Base-by-base conservation (phyloP, 2,329 filamentous ascomycete species). In the Chaetothyriales sp. region DNA sequence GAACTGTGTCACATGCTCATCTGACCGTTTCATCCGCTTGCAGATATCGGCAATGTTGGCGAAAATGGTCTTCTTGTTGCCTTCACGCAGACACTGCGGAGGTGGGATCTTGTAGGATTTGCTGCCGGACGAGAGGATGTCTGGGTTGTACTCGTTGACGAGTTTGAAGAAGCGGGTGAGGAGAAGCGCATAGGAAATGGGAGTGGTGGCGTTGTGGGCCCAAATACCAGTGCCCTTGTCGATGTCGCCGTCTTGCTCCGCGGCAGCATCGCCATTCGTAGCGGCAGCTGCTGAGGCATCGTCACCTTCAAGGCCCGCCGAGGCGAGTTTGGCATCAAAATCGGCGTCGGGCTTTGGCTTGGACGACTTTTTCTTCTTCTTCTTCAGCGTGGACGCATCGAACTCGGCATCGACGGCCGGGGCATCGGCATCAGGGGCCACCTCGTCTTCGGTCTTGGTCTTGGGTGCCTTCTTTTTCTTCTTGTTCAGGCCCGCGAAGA, bases 1-100 rank as follows among this genome's bases (percentile, higher is more conserved):
- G 74, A 95, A 96, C 63, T 90, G 84, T 49, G 88, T 96, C 59
- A 98, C 85, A 73, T 95, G 92, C 72, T 98, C 92, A 66, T 96
- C 90, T 57, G 86, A 89, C 69, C 92, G 81, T 82, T 98, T 98
- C 89, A 98, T 96, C 63, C 90, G 82, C 79, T 95, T 95, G 79
- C 88, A 94, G 64, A 98, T 96, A 68, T 98, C 92, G 67, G 87
- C 81, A 65, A 98, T 92, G 75, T 98, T 98, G 75, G 90, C 92
- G 65, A 98, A 98, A 65, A 98, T 95, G 56, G 92, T 98, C 83
- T 94, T 94, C 80, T 95, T 93, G 81, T 98, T 98, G 68, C 92
- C 92, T 88, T 98, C 92, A 73, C 92, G 89, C 66, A 96, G 81
- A 73, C 92, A 96, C 75, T 98, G 92, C 48, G 92, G 92, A 49